Percentiles rank a stretch among this genome's conserved stretches.
Conservation (phyloP, 2,329 filamentous ascomycete genomes). For the Cadophora malorum region DNA sequence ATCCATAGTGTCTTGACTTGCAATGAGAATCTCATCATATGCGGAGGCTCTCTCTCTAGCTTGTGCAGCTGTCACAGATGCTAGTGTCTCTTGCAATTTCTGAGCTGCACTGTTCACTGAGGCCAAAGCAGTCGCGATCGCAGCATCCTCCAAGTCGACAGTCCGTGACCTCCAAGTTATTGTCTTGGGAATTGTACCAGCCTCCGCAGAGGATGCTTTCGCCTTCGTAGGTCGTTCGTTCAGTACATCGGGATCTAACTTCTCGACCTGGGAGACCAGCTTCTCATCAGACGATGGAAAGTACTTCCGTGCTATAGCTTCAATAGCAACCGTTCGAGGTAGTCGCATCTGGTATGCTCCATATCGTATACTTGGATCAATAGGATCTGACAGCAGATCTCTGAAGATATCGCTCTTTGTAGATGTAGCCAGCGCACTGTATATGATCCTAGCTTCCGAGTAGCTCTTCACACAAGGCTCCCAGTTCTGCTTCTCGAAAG, state of each 20-base stretch:
- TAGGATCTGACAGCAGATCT: slow-evolving; percentile 82
- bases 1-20: slow-evolving; percentile 92
- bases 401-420: slow-evolving; percentile 80
- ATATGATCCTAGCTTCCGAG: slow-evolving; percentile 80
- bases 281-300: slow-evolving; percentile 71
- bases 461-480: slow-evolving; percentile 77
- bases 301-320: slow-evolving; percentile 77
- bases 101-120: slow-evolving; percentile 64
- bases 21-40: slow-evolving; percentile 89
- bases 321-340: slow-evolving; percentile 82
- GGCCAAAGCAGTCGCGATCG: slow-evolving; percentile 84
- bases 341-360: slow-evolving; percentile 92
- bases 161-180: slow-evolving; percentile 86
- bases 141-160: slow-evolving; percentile 90
- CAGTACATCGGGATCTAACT: slow-evolving; percentile 72
- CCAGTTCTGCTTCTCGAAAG: slow-evolving; percentile 91
- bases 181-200: slow-evolving; percentile 69
- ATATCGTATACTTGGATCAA: slow-evolving; percentile 93
- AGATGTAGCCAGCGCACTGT: slow-evolving; percentile 73
- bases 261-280: slow-evolving; percentile 71
- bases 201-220: slow-evolving; percentile 56
- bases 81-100: slow-evolving; percentile 56
- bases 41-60: slow-evolving; percentile 78
- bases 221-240: slow-evolving; percentile 59
- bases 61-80: slow-evolving; percentile 51